phyloP scores from a whole-genome alignment of 202 grass and related monocot species.

The Setaria viridis region DNA sequence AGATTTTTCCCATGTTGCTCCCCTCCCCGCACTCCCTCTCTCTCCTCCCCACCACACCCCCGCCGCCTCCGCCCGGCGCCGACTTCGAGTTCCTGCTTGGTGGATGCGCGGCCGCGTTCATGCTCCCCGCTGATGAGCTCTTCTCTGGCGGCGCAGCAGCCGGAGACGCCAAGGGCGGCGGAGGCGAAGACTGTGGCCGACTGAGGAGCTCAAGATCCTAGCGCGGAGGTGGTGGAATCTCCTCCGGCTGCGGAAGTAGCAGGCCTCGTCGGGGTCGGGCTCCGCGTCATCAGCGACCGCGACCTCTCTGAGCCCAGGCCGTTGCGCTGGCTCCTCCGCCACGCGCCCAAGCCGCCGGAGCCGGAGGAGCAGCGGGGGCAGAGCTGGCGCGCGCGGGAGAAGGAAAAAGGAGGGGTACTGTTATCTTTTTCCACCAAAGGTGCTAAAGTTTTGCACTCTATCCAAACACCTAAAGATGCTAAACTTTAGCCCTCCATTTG shows the following conservation, averaged over 20 bases:
- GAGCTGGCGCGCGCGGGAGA: no score
- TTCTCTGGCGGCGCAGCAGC: slow-evolving; percentile 65
- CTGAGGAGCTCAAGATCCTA: slow-evolving; percentile 46
- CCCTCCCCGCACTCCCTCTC: no score
- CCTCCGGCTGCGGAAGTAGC: slow-evolving; percentile 74
- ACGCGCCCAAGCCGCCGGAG: slow-evolving; percentile 48
- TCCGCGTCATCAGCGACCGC: background rate
- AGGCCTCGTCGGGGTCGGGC: slow-evolving; percentile 36
- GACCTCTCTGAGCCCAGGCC: slow-evolving; percentile 43
- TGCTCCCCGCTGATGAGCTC: slow-evolving; percentile 91
- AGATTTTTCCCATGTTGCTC: no score
- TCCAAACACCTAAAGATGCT: no score
- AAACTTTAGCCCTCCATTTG: no score
- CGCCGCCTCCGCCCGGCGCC: background rate
- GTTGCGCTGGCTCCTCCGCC: slow-evolving; percentile 70
- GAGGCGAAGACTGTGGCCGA: background rate
- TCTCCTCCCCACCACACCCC: no score
- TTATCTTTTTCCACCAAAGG: no score
- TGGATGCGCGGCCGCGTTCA: slow-evolving; percentile 55
- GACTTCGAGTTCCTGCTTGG: slow-evolving; percentile 95
- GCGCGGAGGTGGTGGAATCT: slow-evolving; percentile 86
- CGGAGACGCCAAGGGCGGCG: slow-evolving; percentile 38
- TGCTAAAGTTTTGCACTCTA: no score
- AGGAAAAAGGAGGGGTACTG: no score
- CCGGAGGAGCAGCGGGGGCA: slow-evolving; percentile 26